phyloP scores from a whole-genome alignment of 2,329 filamentous ascomycete genomes.

The Trichoderma sp. region DNA sequence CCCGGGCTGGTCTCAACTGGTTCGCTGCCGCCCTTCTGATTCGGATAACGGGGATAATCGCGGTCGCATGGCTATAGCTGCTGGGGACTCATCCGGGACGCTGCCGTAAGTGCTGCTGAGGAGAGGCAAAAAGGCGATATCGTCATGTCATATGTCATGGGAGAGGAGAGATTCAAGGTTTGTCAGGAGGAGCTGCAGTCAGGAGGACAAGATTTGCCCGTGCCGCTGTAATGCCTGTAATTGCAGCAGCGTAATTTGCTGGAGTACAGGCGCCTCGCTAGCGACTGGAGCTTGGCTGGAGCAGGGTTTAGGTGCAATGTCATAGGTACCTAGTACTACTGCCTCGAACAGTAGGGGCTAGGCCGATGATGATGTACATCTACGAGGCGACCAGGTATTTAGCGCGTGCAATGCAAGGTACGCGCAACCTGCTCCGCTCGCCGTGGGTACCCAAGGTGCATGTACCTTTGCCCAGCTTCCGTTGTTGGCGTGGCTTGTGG shows the following conservation, averaged over 20 bases:
- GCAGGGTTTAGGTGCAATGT: not conserved
- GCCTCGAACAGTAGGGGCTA: not conserved
- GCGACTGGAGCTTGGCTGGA: not conserved
- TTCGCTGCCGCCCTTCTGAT: conserved; percentile 19
- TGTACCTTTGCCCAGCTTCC: not conserved
- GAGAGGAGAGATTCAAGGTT: not conserved
- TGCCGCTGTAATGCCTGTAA: not conserved
- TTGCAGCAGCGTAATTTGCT: not conserved
- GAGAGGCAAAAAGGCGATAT: not conserved
- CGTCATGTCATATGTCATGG: not conserved
- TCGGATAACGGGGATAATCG: conserved; percentile 17
- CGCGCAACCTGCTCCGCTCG: conserved; percentile 6
- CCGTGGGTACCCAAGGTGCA: too few relatives aligned
- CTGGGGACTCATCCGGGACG: conserved; percentile 22
- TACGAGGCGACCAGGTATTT: not conserved
- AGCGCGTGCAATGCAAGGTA: conserved; percentile 9
- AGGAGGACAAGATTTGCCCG: conserved; percentile 1
- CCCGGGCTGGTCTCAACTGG: conserved; percentile 12
- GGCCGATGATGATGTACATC: not conserved
- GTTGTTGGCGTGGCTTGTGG: not conserved
- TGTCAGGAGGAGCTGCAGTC: not conserved
- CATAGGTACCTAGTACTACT: not conserved
- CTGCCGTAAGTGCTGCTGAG: conserved; percentile 17
- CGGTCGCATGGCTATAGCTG: conserved; percentile 30
- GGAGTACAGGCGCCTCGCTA: not conserved